A percentile compares a stretch with the other conserved stretches of the same genome.
Evolutionary conservation across 2,329 filamentous ascomycete species (phyloP).

Genomic region (Pseudogymnoascus sp.): DNA sequence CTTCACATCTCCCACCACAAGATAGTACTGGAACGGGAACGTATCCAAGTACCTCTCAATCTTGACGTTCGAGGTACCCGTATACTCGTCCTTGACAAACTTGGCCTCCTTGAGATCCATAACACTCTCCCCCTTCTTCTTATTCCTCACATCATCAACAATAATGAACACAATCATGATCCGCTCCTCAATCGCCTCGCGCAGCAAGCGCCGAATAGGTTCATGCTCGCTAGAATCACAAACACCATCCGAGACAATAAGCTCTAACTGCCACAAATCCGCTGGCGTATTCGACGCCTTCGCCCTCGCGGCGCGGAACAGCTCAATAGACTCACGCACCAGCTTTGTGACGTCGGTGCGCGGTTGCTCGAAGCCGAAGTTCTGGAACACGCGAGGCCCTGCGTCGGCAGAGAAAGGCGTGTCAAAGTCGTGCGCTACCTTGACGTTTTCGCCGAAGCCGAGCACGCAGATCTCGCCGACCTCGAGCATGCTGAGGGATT

Average conservation of each 20-base stretch:
- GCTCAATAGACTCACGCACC: constrained; percentile 67
- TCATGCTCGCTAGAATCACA: constrained; percentile 78
- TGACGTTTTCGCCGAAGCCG: constrained; percentile 78
- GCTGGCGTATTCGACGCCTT: constrained; percentile 41
- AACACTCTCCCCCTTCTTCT: constrained; percentile 59
- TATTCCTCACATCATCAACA: constrained; percentile 60
- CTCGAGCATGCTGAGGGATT: constrained; percentile 85
- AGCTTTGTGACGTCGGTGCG: constrained; percentile 79
- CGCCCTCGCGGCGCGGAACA: constrained; percentile 69
- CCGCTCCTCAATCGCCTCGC: constrained; percentile 82
- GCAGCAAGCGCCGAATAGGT: constrained; percentile 69
- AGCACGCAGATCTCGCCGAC: constrained; percentile 88
- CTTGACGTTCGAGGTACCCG: constrained; percentile 58
- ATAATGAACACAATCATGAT: constrained; percentile 99
- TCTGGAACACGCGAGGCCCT: constrained; percentile 74
- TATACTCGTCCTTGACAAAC: constrained; percentile 60
- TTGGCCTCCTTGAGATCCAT: constrained; percentile 81
- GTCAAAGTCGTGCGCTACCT: constrained; percentile 79
- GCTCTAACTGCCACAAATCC: constrained; percentile 90
- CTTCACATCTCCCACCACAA: constrained; percentile 85
- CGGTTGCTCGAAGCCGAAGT: constrained; percentile 78
- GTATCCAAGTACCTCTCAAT: constrained; percentile 89
- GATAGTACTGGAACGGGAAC: constrained; percentile 95
- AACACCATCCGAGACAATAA: constrained; percentile 89
- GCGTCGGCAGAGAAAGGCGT: constrained; percentile 74